Conservation (phyloP, 177 flowering plant species). For the Tripterygium wilfordii region DNA sequence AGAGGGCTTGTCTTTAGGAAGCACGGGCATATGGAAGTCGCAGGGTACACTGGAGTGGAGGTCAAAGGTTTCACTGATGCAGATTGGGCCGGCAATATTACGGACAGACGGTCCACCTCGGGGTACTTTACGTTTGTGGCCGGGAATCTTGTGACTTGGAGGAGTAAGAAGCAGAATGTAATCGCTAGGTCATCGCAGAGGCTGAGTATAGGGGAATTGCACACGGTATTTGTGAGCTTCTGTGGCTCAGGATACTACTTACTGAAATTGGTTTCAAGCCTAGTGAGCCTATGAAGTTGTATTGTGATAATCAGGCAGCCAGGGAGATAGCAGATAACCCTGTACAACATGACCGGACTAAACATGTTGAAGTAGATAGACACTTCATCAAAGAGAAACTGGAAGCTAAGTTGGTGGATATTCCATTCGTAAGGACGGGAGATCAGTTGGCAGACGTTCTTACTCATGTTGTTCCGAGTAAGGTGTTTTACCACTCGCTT, state of each 20-base stretch:
- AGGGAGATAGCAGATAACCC: slow-evolving; percentile 1
- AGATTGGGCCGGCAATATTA: no score
- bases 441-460: neutral
- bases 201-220: neutral
- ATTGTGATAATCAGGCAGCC: slow-evolving; percentile 5
- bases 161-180: neutral
- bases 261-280: neutral
- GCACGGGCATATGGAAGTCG: neutral
- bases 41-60: slow-evolving; percentile 1
- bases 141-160: neutral
- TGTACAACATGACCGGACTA: slow-evolving; percentile 3
- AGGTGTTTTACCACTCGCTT: neutral
- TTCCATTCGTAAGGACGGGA: neutral
- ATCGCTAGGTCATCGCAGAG: neutral
- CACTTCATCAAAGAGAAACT: slow-evolving; percentile 10
- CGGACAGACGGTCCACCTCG: neutral
- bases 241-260: neutral
- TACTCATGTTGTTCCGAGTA: neutral
- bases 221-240: neutral
- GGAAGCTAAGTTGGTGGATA: neutral
- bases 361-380: slow-evolving; percentile 6
- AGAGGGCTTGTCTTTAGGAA: neutral
- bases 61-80: no score
- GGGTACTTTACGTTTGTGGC: neutral
- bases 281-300: neutral